These are phyloP conservation scores for Fusarium circinatum DNA, from an alignment of 2,329 filamentous ascomycete species.

Conservation along the genomic window DNA sequence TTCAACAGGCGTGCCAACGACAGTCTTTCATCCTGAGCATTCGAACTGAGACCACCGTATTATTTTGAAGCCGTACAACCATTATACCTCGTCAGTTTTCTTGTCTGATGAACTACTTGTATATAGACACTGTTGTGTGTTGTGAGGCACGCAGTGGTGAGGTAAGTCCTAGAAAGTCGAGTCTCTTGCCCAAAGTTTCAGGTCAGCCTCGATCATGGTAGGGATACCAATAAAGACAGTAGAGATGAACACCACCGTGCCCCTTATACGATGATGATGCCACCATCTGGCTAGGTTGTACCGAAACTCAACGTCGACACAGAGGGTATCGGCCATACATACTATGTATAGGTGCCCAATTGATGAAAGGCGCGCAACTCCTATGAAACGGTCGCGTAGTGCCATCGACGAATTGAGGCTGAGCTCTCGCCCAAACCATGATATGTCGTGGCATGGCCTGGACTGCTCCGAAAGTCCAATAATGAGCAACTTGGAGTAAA, in stretches of 20 bases:
- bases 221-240: neutral
- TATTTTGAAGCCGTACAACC: neutral
- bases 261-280: neutral
- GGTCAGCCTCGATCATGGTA: neutral
- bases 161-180: neutral
- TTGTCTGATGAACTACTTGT: neutral
- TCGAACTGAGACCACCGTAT: neutral
- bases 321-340: neutral
- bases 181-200: neutral
- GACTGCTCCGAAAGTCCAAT: constrained; percentile 2
- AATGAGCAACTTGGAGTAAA: constrained; percentile 8
- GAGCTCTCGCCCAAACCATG: constrained; percentile 3
- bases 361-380: neutral
- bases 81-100: neutral
- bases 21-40: neutral
- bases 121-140: neutral
- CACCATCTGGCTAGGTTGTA: neutral
- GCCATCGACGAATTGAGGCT: constrained; percentile 7
- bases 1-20: neutral
- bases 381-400: neutral
- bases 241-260: neutral
- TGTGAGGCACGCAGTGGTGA: neutral
- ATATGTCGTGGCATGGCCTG: constrained; percentile 22
- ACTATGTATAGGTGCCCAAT: neutral
- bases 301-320: neutral